Evolutionary conservation across 495 filamentous ascomycete species (phyloP), one percentile per base, ranked within the genome.

Genomic region (Penicillium pulvis): DNA sequence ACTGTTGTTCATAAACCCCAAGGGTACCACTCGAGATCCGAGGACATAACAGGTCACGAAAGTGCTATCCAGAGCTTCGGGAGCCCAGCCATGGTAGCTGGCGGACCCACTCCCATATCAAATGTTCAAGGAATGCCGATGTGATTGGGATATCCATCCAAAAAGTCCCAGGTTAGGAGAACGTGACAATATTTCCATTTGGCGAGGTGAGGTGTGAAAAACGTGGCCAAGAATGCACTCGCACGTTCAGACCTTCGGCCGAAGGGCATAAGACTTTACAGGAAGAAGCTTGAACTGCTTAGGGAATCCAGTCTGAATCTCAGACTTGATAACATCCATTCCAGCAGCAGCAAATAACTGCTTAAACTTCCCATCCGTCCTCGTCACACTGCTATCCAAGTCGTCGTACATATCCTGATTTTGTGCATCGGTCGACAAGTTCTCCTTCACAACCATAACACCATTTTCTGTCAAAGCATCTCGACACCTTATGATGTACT

Each of bases 401-500:
- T 87, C 82, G 70, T 97, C 92, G 68, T 85, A 96, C 26, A 89
- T 70, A 75, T 97, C 92, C 23, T 72, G 41, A 1, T 75, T 77
- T 23, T 72, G 53, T 0, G 69, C 67, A 58, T 81, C 72, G 3
- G 85, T 90, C 31, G 83, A 89, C 64, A 90, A 66, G 67, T 97
- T 96, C 80, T 97, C 93, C 76, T 97, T 97, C 23, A 97, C 74
- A 5, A 96, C 85, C 30, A 97, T 84, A 54, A 78, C 69, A 48
- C 89, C 76, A 9, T 28, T 61, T 1, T 70, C 66, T 10, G 73
- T 79, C 50, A 95, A 57, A 0, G 77, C 82, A 0, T 64, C 61
- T 41, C 75, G 79, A 65, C 90, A 90, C 39, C 88, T 77, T 59
- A 71, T 55, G 10, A 97, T 71, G 57, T 87, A 96, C 14, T 68